Percentiles rank a stretch among this genome's conserved stretches.
Evolutionary conservation across 805 yeast genomes (phyloP).

Genomic region (Citeromyces matritensis): DNA sequence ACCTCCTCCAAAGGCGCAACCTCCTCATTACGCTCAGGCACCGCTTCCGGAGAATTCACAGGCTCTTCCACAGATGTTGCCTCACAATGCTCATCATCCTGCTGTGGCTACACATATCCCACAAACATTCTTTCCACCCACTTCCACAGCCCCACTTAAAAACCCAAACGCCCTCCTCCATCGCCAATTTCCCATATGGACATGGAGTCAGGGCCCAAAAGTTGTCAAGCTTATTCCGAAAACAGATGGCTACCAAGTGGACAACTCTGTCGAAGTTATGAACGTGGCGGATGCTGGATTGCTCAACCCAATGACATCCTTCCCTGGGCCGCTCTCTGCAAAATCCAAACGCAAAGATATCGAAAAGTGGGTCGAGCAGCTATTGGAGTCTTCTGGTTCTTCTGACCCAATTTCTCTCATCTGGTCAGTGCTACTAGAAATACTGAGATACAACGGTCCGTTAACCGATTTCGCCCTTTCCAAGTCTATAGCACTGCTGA

Average conservation of each 20-base stretch:
- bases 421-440: slow-evolving; percentile 13
- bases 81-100: too few species aligned
- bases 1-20: not conserved
- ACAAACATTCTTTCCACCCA: not conserved
- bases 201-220: slow-evolving; percentile 39
- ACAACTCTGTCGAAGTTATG: slow-evolving; percentile 16
- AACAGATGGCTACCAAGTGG: slow-evolving; percentile 18
- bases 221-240: slow-evolving; percentile 29
- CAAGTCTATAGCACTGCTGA: slow-evolving; percentile 16
- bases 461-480: slow-evolving; percentile 13
- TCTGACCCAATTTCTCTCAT: slow-evolving; percentile 6
- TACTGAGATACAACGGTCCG: slow-evolving; percentile 12
- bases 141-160: slow-evolving; percentile 7
- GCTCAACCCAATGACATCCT: slow-evolving; percentile 34
- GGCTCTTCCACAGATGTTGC: too few species aligned
- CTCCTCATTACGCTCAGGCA: too few species aligned
- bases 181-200: slow-evolving; percentile 65
- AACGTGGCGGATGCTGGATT: slow-evolving; percentile 19
- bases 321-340: slow-evolving; percentile 53
- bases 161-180: slow-evolving; percentile 39
- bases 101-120: too few species aligned
- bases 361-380: slow-evolving; percentile 48
- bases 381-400: slow-evolving; percentile 7
- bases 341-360: slow-evolving; percentile 54
- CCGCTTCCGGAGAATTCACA: too few species aligned